phyloP scores from a whole-genome alignment of 1,284 basidiomycete species.

The Bondarzewia mesenterica region DNA sequence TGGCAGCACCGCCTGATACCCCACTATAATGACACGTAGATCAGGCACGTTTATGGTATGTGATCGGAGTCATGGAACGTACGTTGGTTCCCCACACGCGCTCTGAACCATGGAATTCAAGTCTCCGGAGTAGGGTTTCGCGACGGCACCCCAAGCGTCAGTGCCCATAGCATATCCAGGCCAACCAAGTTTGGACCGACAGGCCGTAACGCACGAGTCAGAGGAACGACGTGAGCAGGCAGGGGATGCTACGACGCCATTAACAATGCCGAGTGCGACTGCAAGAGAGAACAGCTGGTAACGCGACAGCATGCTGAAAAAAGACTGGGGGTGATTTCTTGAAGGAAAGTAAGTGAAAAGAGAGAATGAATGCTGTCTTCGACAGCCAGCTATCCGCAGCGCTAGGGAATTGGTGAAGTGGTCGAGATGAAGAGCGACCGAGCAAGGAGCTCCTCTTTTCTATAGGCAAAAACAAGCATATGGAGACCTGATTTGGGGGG shows the following conservation, averaged over 20 bases:
- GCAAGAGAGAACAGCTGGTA: conserved; percentile 29
- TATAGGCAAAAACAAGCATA: too few relatives aligned
- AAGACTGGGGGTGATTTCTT: conserved; percentile 13
- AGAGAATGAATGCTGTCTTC: conserved; percentile 10
- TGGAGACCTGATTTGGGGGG: too few relatives aligned
- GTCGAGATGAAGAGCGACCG: not conserved
- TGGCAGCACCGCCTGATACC: not conserved
- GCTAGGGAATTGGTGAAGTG: conserved; percentile 5
- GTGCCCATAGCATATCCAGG: conserved; percentile 39
- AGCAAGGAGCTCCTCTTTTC: too few relatives aligned
- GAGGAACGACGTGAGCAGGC: conserved; percentile 31
- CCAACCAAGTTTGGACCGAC: conserved; percentile 44
- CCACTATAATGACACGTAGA: not conserved
- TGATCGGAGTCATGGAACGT: not conserved
- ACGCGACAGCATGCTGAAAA: conserved; percentile 33
- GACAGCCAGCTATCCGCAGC: conserved; percentile 7
- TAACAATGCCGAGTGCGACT: conserved; percentile 27
- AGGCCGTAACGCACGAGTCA: conserved; percentile 32
- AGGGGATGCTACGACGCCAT: conserved; percentile 34
- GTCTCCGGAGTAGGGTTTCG: conserved; percentile 1
- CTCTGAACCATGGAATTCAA: not conserved
- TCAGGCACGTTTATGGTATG: not conserved
- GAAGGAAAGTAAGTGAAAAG: conserved; percentile 12
- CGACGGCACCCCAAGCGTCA: conserved; percentile 35
- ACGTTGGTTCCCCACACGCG: conserved; percentile 6